Conservation (phyloP, 768 basidiomycete species). For the Boletus pseudo-olivaceus region DNA sequence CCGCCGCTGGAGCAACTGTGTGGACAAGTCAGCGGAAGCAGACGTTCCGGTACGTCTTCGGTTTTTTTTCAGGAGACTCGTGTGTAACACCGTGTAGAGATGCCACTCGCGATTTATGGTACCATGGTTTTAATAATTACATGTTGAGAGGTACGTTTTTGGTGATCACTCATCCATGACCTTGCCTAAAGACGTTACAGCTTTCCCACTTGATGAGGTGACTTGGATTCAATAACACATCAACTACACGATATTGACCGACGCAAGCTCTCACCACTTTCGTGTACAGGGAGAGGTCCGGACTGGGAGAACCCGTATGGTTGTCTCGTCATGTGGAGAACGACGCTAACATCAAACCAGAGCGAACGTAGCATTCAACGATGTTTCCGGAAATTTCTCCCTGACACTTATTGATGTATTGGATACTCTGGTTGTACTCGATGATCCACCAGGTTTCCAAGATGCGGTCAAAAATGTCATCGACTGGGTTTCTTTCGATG, state of each 20-base stretch:
- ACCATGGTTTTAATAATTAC: constrained; percentile 87
- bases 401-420: constrained; percentile 78
- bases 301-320: constrained; percentile 81
- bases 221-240: constrained; percentile 9
- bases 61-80: background rate
- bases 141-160: constrained; percentile 68
- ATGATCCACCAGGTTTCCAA: constrained; percentile 76
- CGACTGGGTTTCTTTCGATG: constrained; percentile 82
- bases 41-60: constrained; percentile 46
- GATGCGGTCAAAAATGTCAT: constrained; percentile 81
- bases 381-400: constrained; percentile 93
- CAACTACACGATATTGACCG: constrained; percentile 13
- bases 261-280: constrained; percentile 76
- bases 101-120: constrained; percentile 74
- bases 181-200: constrained; percentile 37
- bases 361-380: constrained; percentile 77
- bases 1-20: constrained; percentile 25
- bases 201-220: constrained; percentile 87
- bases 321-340: constrained; percentile 5
- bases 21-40: constrained; percentile 62
- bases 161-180: constrained; percentile 1
- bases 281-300: constrained; percentile 84
- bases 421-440: constrained; percentile 87
- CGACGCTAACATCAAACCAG: constrained; percentile 31
- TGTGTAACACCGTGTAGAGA: constrained; percentile 43